Conservation (phyloP, 2,329 filamentous ascomycete genomes). For the Arthrobotrys musiformis region DNA sequence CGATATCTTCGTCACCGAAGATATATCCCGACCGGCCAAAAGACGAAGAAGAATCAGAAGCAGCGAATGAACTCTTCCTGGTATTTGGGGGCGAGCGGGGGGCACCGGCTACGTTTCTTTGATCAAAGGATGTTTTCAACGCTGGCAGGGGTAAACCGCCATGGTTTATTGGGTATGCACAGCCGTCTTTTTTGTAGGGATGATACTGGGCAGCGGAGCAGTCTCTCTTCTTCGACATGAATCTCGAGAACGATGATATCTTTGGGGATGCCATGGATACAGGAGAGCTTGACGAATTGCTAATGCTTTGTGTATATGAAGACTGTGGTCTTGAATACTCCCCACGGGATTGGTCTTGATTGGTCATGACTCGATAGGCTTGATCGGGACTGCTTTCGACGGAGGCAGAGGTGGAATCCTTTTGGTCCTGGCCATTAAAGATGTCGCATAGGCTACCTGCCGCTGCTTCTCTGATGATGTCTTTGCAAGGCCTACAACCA, state of each 20-base stretch:
- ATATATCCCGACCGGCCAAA: slow-evolving; percentile 38
- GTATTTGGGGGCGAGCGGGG: slow-evolving; percentile 49
- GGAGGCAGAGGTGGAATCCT: slow-evolving; percentile 22
- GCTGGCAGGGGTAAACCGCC: slow-evolving; percentile 25
- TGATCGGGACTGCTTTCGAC: slow-evolving; percentile 33
- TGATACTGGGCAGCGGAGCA: slow-evolving; percentile 40
- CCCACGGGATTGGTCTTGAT: slow-evolving; percentile 33
- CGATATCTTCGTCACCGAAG: slow-evolving; percentile 40
- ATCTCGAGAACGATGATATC: slow-evolving; percentile 44
- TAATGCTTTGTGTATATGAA: slow-evolving; percentile 43
- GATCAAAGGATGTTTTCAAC: slow-evolving; percentile 47
- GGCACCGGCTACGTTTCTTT: slow-evolving; percentile 6
- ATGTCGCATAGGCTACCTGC: slow-evolving; percentile 37
- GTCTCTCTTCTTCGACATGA: slow-evolving; percentile 29
- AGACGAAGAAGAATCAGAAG: slow-evolving; percentile 47
- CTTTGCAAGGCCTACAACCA: slow-evolving; percentile 41
- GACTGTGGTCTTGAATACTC: slow-evolving; percentile 52
- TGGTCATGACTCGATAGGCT: slow-evolving; percentile 15
- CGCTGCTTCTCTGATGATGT: slow-evolving; percentile 50
- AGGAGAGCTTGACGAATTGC: slow-evolving; percentile 49
- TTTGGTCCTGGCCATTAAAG: slow-evolving; percentile 47
- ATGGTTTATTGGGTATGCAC: slow-evolving; percentile 21
- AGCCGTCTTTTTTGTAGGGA: slow-evolving; percentile 51
- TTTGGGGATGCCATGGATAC: slow-evolving; percentile 48
- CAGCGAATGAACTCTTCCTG: slow-evolving; percentile 52